Evolutionary conservation across 1,284 basidiomycete species (phyloP), one percentile per base, ranked within the genome.

Genomic region (Neonothopanus nambi): DNA sequence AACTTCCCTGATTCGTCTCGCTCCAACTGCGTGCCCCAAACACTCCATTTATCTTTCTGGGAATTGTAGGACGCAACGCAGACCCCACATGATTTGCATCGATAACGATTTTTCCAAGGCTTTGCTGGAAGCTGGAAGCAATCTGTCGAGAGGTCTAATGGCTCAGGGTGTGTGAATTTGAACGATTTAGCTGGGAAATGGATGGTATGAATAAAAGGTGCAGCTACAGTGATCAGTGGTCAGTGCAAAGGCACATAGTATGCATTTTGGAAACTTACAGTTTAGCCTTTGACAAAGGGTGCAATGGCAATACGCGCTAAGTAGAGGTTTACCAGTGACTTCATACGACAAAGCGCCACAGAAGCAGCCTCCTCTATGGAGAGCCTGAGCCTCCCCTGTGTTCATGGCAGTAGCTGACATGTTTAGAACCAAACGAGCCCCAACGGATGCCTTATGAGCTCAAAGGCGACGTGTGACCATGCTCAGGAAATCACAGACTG

Each of bases 221-320:
- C 79, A 3, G 76, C 85, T 86, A 54, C 23, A 21, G 11, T 30
- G 17, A 17, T 7, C 55, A 57, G 13, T 41, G 39, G 20, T 21
- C 23, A 13, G 30, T 33, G 41, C 8, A 36, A 18, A 46, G 26
- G 33, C 39, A 26, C 41, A 41, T 30, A 18, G 12, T 20, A 17
- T 54, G 21, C 51, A 42, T 37, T 17, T 24, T 21, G 35, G n/a
- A 17, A 40, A 47, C 73, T 55, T 60, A 81, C 83, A 78, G 57
- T 69, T 77, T 40, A 83, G 64, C 26, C 78, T 70, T 64, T 87
- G 85, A 60, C 85, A 87, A 37, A 75, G 64, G 4, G 81, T 82
- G 60, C 85, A 87, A 61, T 86, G 85, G 55, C 84, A 86, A 62
- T 80, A 87, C 5, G 79, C 82, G 57, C 77, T 79, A 33, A 81